phyloP scores from a whole-genome alignment of 192 early-diverging fungal species.

The Entrophospora sp. region DNA sequence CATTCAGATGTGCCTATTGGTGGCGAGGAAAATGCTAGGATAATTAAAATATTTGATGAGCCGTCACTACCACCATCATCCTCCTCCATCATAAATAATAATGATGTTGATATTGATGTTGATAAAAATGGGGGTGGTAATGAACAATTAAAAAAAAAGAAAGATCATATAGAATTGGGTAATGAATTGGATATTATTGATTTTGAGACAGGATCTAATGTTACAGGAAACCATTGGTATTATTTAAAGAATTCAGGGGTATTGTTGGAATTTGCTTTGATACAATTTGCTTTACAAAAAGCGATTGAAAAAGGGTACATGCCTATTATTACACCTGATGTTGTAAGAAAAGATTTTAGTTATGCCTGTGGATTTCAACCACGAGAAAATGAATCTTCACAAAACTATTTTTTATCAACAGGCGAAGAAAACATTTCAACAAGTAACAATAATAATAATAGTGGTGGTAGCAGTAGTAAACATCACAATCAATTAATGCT shows the following conservation, averaged over 20 bases:
- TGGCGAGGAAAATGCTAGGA: constrained; percentile 53
- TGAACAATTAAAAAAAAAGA: constrained; percentile 19
- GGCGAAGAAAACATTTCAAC: background rate
- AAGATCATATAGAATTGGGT: constrained; percentile 68
- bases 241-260: constrained; percentile 83
- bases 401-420: constrained; percentile 68
- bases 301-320: constrained; percentile 62
- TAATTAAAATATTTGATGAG: constrained; percentile 40
- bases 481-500: constrained; percentile 53
- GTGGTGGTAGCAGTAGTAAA: constrained; percentile 17
- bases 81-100: too few species aligned
- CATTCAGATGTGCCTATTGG: constrained; percentile 69
- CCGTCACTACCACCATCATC: constrained; percentile 24
- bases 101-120: too few species aligned
- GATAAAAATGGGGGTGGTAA: too few species aligned
- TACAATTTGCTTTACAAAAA: constrained; percentile 77
- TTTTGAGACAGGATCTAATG: constrained; percentile 70
- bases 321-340: constrained; percentile 75
- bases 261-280: constrained; percentile 77
- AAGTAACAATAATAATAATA: too few species aligned
- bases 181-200: constrained; percentile 62
- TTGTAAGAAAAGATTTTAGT: constrained; percentile 68
- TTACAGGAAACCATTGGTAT: constrained; percentile 77
- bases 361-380: constrained; percentile 89
- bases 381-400: constrained; percentile 64